Conservation (phyloP, 2,329 filamentous ascomycete genomes). For the Alternaria sp. region DNA sequence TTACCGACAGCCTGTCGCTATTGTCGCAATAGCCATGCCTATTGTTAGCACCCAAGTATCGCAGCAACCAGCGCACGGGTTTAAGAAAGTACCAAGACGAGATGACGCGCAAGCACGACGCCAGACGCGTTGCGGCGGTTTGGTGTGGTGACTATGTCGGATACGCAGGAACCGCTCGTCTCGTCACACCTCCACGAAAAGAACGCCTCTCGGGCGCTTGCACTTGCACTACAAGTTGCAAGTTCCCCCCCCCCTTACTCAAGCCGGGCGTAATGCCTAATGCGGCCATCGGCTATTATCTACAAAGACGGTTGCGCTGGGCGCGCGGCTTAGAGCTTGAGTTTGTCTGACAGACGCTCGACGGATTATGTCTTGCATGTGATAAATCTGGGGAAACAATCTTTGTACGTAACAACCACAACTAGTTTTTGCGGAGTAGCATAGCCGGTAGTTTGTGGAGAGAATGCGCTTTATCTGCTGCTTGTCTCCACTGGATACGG, state of each 20-base stretch:
- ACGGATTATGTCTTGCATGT: slow-evolving; percentile 5
- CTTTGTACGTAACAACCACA: slow-evolving; percentile 7
- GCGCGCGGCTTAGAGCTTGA: not conserved
- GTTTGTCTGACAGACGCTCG: not conserved
- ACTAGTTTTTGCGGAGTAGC: not conserved
- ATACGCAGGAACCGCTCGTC: slow-evolving; percentile 4
- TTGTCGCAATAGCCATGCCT: not conserved
- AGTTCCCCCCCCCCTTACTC: slow-evolving; percentile 1
- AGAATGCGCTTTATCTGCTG: not conserved
- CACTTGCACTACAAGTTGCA: not conserved
- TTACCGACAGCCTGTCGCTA: not conserved
- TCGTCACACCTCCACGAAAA: not conserved
- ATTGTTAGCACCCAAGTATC: slow-evolving; percentile 3
- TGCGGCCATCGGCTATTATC: not conserved
- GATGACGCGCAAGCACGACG: not conserved
- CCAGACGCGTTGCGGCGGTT: not conserved
- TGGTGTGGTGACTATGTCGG: not conserved
- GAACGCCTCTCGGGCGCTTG: not conserved
- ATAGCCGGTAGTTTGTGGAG: not conserved
- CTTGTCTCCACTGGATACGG: not conserved
- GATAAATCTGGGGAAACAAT: slow-evolving; percentile 12
- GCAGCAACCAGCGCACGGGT: not conserved
- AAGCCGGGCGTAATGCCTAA: slow-evolving; percentile 2
- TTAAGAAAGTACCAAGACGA: not conserved
- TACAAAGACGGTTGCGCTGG: not conserved